Evolutionary conservation across 2,329 filamentous ascomycete species (phyloP).

Genomic region (Neonectria coccinea): DNA sequence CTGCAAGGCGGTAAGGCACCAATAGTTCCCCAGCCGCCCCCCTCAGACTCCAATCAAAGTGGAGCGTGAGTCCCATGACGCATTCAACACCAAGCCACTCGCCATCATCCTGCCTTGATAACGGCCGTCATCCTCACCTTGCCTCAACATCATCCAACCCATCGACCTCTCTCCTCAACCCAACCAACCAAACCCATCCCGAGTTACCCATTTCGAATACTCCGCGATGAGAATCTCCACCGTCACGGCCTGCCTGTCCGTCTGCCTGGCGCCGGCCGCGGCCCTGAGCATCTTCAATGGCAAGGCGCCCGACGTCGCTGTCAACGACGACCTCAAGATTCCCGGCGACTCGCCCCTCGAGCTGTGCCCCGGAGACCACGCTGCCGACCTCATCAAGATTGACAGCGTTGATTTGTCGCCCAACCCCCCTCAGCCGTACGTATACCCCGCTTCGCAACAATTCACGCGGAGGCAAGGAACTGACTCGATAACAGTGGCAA

Average conservation of each 20-base stretch:
- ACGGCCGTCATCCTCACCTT: constrained; percentile 32
- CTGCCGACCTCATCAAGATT: constrained; percentile 78
- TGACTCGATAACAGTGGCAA: constrained; percentile 70
- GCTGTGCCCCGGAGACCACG: constrained; percentile 77
- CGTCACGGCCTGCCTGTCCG: constrained; percentile 59
- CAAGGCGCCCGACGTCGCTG: constrained; percentile 53
- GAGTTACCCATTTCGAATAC: background rate
- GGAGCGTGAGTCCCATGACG: constrained; percentile 53
- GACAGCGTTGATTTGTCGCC: constrained; percentile 83
- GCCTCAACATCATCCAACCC: constrained; percentile 28
- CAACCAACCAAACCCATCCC: constrained; percentile 6
- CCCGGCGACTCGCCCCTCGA: constrained; percentile 87
- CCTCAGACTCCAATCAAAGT: constrained; percentile 40
- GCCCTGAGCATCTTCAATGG: constrained; percentile 57
- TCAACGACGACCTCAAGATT: constrained; percentile 70
- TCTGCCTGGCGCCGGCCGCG: constrained; percentile 58
- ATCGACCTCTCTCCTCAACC: constrained; percentile 27
- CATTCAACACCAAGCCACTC: constrained; percentile 47
- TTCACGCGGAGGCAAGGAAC: constrained; percentile 25
- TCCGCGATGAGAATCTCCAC: constrained; percentile 53
- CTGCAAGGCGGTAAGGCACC: constrained; percentile 45
- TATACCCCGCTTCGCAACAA: constrained; percentile 42
- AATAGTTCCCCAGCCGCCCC: constrained; percentile 35
- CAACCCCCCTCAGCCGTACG: constrained; percentile 89
- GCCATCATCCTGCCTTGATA: constrained; percentile 44